These are phyloP conservation scores for Entomophthora muscae DNA, from an alignment of 371 early-diverging fungal species.

Conservation along the genomic window DNA sequence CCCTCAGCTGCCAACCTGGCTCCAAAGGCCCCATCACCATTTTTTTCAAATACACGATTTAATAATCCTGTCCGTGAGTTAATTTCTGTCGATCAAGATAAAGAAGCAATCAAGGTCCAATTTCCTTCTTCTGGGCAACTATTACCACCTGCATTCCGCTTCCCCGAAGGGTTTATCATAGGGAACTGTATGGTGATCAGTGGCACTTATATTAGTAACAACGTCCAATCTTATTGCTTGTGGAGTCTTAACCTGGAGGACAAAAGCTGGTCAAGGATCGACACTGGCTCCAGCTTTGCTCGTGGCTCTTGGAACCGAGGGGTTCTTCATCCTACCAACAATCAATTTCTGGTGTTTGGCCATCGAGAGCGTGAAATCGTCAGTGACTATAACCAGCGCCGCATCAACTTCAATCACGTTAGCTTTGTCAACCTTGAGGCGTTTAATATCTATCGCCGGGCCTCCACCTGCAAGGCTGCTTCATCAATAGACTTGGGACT, in stretches of 20 bases:
- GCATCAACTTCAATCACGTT: constrained; percentile 55
- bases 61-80: constrained; percentile 1
- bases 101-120: background rate
- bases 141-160: constrained; percentile 60
- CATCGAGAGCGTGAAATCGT: constrained; percentile 42
- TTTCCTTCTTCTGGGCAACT: constrained; percentile 18
- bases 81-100: background rate
- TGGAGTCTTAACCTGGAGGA: constrained; percentile 53
- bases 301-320: constrained; percentile 67
- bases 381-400: constrained; percentile 58
- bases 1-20: background rate
- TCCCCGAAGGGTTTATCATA: constrained; percentile 42
- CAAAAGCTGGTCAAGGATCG: constrained; percentile 45
- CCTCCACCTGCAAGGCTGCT: constrained; percentile 7
- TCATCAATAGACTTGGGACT: background rate
- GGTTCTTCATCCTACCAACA: constrained; percentile 32
- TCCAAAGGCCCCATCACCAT: background rate
- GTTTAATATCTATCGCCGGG: constrained; percentile 44
- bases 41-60: constrained; percentile 2
- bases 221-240: constrained; percentile 43
- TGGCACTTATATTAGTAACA: constrained; percentile 50
- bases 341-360: constrained; percentile 49
- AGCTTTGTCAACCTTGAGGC: constrained; percentile 51
- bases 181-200: constrained; percentile 53
- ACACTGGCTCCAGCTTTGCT: constrained; percentile 38